Conservation (phyloP, 371 early-diverging fungal genomes). For the Umbelopsis sp. region DNA sequence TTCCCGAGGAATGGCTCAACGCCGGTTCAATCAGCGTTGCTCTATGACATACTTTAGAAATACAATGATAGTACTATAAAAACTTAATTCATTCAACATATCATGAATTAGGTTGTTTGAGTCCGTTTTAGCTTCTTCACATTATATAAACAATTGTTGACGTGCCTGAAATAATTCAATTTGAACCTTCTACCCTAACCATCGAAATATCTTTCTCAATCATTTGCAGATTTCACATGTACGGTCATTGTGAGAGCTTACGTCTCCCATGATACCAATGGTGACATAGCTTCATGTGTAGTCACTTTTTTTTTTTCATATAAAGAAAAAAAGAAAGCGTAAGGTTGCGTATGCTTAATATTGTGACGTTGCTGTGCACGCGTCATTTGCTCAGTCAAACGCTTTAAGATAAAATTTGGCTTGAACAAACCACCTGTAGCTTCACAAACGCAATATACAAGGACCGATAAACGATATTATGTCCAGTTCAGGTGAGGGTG, state of each 20-base stretch:
- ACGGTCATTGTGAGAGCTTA: background rate
- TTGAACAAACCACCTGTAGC: background rate
- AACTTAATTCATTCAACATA: too few species aligned
- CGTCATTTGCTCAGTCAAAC: constrained; percentile 18
- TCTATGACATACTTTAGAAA: too few species aligned
- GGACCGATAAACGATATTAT: background rate
- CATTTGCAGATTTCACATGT: background rate
- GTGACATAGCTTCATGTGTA: too few species aligned
- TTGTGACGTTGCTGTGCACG: constrained; percentile 16
- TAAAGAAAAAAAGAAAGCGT: too few species aligned
- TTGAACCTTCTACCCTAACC: too few species aligned
- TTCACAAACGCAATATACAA: background rate
- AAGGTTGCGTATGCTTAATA: too few species aligned
- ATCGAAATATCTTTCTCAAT: background rate
- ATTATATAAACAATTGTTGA: too few species aligned
- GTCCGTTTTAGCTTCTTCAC: too few species aligned
- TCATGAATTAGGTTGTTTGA: too few species aligned
- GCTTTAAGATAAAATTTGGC: background rate
- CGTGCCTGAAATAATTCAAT: background rate
- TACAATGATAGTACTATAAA: too few species aligned
- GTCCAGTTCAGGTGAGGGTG: constrained; percentile 10
- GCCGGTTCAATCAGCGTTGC: background rate
- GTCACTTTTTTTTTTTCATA: too few species aligned
- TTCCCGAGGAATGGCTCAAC: constrained; percentile 5
- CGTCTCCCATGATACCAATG: background rate